A percentile compares a stretch with the other conserved stretches of the same genome.
phyloP scores from a whole-genome alignment of 106 monocot genomes.

The Ottelia alismoides region DNA sequence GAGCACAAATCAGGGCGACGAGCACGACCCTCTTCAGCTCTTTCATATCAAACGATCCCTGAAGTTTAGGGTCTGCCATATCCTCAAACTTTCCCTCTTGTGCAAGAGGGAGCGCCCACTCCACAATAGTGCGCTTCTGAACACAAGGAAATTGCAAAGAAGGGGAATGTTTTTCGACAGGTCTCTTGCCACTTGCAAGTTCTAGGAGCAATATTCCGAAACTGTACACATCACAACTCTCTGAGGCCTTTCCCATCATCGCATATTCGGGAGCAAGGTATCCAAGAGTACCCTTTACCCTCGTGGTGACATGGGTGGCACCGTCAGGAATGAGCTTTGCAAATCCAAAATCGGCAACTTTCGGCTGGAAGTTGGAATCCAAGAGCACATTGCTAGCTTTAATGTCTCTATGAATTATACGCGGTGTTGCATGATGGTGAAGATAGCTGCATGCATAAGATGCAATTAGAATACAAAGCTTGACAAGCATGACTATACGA shows the following conservation, averaged over 20 bases:
- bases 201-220: slow-evolving; percentile 39
- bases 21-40: slow-evolving; percentile 32
- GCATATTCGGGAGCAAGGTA: no score
- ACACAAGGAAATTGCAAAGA: slow-evolving; percentile 29
- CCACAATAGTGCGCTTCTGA: slow-evolving; percentile 14
- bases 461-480: slow-evolving; percentile 32
- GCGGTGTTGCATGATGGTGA: no score
- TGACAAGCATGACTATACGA: slow-evolving; percentile 31
- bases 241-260: slow-evolving; percentile 41
- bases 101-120: no score
- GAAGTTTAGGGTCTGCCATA: no score
- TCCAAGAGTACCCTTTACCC: no score
- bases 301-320: slow-evolving; percentile 37
- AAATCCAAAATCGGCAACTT: slow-evolving; percentile 45
- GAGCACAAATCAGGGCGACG: slow-evolving; percentile 35
- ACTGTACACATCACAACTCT: slow-evolving; percentile 49
- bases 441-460: no score
- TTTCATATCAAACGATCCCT: slow-evolving; percentile 20
- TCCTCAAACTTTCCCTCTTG: no score
- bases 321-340: slow-evolving; percentile 48
- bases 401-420: no score
- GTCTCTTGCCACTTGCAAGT: no score
- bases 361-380: no score
- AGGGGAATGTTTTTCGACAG: no score
- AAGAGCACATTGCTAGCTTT: no score